Evolutionary conservation across 495 filamentous ascomycete genomes (phyloP), one percentile per base, ranked within the genome.

Genomic region (Talaromyces borbonicus): DNA sequence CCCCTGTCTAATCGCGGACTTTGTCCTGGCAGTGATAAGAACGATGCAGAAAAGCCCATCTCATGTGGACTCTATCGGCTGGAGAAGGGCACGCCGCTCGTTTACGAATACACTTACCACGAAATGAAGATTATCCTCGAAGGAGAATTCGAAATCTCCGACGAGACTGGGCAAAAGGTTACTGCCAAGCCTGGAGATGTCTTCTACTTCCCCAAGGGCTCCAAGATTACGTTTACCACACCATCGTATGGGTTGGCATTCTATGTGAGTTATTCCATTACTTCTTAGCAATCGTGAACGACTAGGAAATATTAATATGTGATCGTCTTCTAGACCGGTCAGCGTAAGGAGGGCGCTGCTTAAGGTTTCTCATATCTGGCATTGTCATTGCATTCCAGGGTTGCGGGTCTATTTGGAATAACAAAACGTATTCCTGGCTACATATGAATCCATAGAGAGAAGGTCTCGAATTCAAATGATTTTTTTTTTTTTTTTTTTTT

Each of bases 51-150:
- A 35, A 75, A 76, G 48, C 82, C 82, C 44, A 80, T 87, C 59
- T 77, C 76, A 0, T 61, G 70, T 30, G 84, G 84, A 26, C 80
- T 89, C 58, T 88, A 87, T 66, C 77, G 83, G 15, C 67, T 87
- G 20, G 80, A 85, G 54, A 83, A 83, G 49, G 82, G 84, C 48
- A 81, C 81, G 1, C 80, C 81, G 1, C 73, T 88, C 43, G 75
- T 84, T 19, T 87, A 87, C 61, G 76, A 68, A 26, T 87, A 88
- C 56, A 80, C 73, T 35, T 89, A 87, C 58, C 75, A 87, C 51
- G 84, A 87, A 65, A 85, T 77, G 77, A 86, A 87, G 67, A 84
- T 88, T 50, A 84, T 88, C 50, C 63, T 90, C 5, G 84, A 89
- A 52, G 85, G 85, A 41, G 73, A 78, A 51, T 86, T 84, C 52